phyloP scores from a whole-genome alignment of 2,329 filamentous ascomycete species.

The Didymella glomerata region DNA sequence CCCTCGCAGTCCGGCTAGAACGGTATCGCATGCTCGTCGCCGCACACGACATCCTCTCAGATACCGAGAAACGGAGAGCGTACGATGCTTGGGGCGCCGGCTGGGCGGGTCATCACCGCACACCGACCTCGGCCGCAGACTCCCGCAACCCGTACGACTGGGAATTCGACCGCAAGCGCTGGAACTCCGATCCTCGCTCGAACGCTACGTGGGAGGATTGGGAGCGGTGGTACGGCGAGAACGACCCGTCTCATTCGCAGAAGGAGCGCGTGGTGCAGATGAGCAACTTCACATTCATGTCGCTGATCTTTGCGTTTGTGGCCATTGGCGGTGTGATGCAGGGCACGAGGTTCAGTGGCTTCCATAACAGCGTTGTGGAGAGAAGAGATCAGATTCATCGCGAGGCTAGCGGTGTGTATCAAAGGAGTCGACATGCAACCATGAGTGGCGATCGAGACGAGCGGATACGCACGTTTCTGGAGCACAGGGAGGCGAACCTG shows the following conservation, averaged over 20 bases:
- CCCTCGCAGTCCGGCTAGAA: slow-evolving; percentile 75
- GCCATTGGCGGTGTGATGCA: slow-evolving; percentile 76
- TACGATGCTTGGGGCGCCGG: slow-evolving; percentile 86
- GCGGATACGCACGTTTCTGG: slow-evolving; percentile 79
- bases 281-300: slow-evolving; percentile 80
- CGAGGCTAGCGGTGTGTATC: slow-evolving; percentile 69
- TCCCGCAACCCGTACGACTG: slow-evolving; percentile 35
- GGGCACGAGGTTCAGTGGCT: slow-evolving; percentile 71
- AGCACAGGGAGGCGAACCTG: slow-evolving; percentile 56
- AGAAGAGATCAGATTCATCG: slow-evolving; percentile 72
- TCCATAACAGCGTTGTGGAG: slow-evolving; percentile 69
- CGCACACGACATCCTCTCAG: slow-evolving; percentile 86
- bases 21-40: slow-evolving; percentile 89
- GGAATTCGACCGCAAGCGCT: slow-evolving; percentile 39
- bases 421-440: slow-evolving; percentile 63
- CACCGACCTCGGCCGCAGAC: slow-evolving; percentile 21
- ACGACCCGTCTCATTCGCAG: slow-evolving; percentile 47
- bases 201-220: slow-evolving; percentile 99
- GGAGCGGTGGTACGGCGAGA: slow-evolving; percentile 66
- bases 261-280: slow-evolving; percentile 66
- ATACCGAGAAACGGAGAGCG: slow-evolving; percentile 77
- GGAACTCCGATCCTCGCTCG: slow-evolving; percentile 58
- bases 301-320: slow-evolving; percentile 74
- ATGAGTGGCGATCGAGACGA: slow-evolving; percentile 58
- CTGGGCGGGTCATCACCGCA: slow-evolving; percentile 65